A percentile compares a stretch with the other conserved stretches of the same genome.
Evolutionary conservation across 2,329 filamentous ascomycete genomes (phyloP).

Genomic region (Hypomyces rosellus): DNA sequence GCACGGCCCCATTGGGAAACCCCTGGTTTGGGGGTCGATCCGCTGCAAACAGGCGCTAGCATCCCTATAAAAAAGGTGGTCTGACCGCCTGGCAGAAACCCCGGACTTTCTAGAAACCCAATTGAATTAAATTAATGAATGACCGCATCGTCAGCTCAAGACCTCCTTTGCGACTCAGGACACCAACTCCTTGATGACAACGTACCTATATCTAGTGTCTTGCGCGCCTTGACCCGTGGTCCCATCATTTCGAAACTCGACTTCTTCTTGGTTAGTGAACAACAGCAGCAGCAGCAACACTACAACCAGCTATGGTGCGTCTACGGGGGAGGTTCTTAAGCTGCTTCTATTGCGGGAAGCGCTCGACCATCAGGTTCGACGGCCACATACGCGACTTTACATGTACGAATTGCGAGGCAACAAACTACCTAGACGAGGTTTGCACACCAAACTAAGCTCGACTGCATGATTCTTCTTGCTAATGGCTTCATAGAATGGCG

Average conservation of each 20-base stretch:
- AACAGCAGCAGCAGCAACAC: neutral
- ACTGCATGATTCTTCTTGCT: neutral
- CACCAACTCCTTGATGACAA: no score
- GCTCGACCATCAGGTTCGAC: conserved; percentile 54
- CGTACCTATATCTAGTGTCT: no score
- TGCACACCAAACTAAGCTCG: neutral
- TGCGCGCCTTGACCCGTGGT: no score
- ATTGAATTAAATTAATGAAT: neutral
- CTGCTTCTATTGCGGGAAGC: conserved; percentile 81
- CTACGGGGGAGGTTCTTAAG: conserved; percentile 43
- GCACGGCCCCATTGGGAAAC: no score
- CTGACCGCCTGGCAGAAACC: conserved; percentile 32
- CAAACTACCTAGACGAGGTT: conserved; percentile 86
- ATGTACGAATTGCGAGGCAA: conserved; percentile 73
- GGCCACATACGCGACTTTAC: conserved; percentile 59
- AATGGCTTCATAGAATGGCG: conserved; percentile 57
- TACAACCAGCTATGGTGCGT: conserved; percentile 35
- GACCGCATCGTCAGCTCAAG: neutral
- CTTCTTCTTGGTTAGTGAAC: neutral
- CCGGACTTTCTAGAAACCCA: conserved; percentile 16
- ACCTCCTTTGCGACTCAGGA: no score
- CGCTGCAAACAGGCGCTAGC: no score
- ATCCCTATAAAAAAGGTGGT: no score
- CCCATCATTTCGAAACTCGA: no score
- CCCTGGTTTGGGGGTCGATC: no score